Conservation (phyloP, 2,329 filamentous ascomycete genomes). For the Ophiocordyceps camponoti-saundersi region DNA sequence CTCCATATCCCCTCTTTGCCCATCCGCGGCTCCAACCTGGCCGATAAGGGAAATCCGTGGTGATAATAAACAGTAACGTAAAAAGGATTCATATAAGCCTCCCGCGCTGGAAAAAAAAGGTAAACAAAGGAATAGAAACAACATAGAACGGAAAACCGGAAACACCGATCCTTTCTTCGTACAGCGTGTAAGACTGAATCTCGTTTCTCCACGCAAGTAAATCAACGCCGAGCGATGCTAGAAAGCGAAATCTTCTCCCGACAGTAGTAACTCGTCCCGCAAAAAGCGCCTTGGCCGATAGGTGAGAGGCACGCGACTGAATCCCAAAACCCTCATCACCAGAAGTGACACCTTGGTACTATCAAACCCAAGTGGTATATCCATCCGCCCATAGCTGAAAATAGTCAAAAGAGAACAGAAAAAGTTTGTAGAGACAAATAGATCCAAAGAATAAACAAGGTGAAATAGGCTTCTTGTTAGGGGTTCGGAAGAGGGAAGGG, state of each 20-base stretch:
- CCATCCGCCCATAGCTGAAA: conserved; percentile 4
- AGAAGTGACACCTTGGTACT: conserved; percentile 8
- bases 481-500: background rate
- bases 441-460: background rate
- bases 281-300: background rate
- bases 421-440: background rate
- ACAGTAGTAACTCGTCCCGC: background rate
- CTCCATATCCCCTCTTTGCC: no score
- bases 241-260: background rate
- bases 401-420: background rate
- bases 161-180: background rate
- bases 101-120: background rate
- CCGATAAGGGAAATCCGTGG: background rate
- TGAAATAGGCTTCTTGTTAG: background rate
- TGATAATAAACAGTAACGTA: no score
- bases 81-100: background rate
- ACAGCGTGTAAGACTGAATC: background rate
- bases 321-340: background rate
- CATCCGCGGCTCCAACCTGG: background rate
- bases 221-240: background rate
- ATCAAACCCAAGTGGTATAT: conserved; percentile 14
- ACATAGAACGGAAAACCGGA: no score
- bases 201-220: no score
- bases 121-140: background rate
- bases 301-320: no score